These are phyloP conservation scores for Clavispora carvajalis DNA, from an alignment of 805 yeast genomes.

Conservation along the genomic window DNA sequence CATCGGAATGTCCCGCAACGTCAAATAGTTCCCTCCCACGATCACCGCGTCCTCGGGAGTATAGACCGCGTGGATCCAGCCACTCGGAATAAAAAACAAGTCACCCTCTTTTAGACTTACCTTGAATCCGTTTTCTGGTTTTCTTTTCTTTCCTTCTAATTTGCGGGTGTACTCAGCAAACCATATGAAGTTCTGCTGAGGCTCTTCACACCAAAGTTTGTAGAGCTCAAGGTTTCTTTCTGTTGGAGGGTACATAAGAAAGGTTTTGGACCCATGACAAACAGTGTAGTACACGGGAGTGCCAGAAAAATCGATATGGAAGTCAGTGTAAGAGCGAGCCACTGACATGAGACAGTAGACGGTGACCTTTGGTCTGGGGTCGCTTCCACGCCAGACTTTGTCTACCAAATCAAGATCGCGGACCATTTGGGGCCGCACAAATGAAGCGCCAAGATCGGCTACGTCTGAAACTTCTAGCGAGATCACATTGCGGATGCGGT, in stretches of 20 bases:
- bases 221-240: slow-evolving; percentile 54
- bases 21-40: slow-evolving; percentile 83
- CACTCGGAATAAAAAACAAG: slow-evolving; percentile 77
- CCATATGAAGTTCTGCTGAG: slow-evolving; percentile 59
- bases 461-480: slow-evolving; percentile 68
- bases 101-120: slow-evolving; percentile 60
- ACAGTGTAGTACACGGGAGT: slow-evolving; percentile 87
- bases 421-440: slow-evolving; percentile 65
- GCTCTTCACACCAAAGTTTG: slow-evolving; percentile 65
- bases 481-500: slow-evolving; percentile 72
- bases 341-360: slow-evolving; percentile 86
- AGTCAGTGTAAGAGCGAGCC: slow-evolving; percentile 74
- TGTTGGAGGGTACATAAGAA: slow-evolving; percentile 78
- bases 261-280: slow-evolving; percentile 67
- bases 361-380: slow-evolving; percentile 54
- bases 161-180: slow-evolving; percentile 47
- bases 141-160: slow-evolving; percentile 22
- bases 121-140: slow-evolving; percentile 42
- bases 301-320: slow-evolving; percentile 90
- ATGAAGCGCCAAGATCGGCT: slow-evolving; percentile 41
- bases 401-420: slow-evolving; percentile 63
- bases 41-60: slow-evolving; percentile 79
- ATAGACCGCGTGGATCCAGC: slow-evolving; percentile 89
- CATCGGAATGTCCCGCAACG: slow-evolving; percentile 53
- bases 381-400: slow-evolving; percentile 49